Percentiles rank a stretch among this genome's conserved stretches.
Conservation (phyloP, 495 filamentous ascomycete genomes). For the Schizothecium vesticola region DNA sequence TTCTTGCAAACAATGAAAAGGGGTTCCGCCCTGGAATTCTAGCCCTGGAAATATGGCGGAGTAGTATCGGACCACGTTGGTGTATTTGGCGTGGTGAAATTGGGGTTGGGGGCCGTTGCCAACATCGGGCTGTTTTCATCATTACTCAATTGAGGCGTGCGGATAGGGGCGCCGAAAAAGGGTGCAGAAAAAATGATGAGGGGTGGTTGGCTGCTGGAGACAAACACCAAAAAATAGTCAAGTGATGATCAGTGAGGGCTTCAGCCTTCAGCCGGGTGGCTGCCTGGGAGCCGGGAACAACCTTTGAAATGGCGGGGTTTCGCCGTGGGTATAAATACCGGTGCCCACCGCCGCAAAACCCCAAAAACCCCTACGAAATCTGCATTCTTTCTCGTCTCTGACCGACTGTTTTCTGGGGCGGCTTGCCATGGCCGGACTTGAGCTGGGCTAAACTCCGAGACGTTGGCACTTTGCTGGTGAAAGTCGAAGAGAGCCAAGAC, state of each 20-base stretch:
- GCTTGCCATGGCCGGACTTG: conserved; percentile 12
- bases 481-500: not conserved
- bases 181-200: not conserved
- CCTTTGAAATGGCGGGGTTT: conserved; percentile 9
- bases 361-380: conserved; percentile 11
- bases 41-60: not conserved
- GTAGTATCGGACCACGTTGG: not conserved
- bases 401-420: conserved; percentile 10
- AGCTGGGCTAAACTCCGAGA: conserved; percentile 23
- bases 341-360: conserved; percentile 14
- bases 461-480: conserved; percentile 4
- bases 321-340: conserved; percentile 26
- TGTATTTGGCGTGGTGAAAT: not conserved
- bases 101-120: not conserved
- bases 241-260: not conserved
- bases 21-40: not conserved
- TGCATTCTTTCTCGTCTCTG: conserved; percentile 8
- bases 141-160: conserved; percentile 13
- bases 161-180: conserved; percentile 8
- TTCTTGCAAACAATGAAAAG: not conserved
- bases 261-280: conserved; percentile 3
- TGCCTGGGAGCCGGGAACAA: not conserved
- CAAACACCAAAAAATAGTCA: not conserved
- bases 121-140: conserved; percentile 12
- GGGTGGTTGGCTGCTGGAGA: not conserved